These are phyloP conservation scores for Fagopyrum homotropicum DNA, from an alignment of 148 eudicot genomes.

Conservation along the genomic window DNA sequence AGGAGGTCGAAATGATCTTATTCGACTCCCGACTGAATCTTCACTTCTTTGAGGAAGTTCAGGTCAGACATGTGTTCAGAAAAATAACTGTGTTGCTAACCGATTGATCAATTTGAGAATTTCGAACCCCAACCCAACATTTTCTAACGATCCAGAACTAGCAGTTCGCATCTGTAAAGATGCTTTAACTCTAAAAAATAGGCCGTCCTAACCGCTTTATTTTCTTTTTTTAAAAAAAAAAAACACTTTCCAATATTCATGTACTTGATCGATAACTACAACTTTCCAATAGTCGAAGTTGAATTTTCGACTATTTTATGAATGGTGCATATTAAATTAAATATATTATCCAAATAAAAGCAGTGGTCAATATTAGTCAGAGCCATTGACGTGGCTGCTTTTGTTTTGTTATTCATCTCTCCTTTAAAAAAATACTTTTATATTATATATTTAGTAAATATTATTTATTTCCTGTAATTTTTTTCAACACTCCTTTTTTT, in stretches of 20 bases:
- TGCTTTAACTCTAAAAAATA: no score
- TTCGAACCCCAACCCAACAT: no score
- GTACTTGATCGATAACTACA: not conserved
- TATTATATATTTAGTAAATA: not conserved
- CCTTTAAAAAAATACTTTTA: not conserved
- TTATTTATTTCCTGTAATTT: not conserved
- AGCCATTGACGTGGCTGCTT: slow-evolving; percentile 15
- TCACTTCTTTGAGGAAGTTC: no score
- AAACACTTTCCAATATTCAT: not conserved
- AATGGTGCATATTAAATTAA: not conserved
- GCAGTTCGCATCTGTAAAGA: no score
- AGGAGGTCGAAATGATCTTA: no score
- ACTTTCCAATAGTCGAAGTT: not conserved
- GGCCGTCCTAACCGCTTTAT: no score
- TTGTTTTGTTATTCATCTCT: not conserved
- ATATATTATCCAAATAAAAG: slow-evolving; percentile 6
- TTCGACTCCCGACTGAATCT: no score
- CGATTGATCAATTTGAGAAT: no score
- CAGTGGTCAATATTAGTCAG: slow-evolving; percentile 15
- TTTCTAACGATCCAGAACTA: no score
- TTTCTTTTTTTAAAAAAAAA: no score
- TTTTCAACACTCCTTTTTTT: slow-evolving; percentile 2
- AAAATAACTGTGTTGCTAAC: no score
- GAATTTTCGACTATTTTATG: not conserved
- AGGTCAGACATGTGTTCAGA: no score